Conservation (phyloP, 202 grass and related monocot genomes). For the Eragrostis tef region DNA sequence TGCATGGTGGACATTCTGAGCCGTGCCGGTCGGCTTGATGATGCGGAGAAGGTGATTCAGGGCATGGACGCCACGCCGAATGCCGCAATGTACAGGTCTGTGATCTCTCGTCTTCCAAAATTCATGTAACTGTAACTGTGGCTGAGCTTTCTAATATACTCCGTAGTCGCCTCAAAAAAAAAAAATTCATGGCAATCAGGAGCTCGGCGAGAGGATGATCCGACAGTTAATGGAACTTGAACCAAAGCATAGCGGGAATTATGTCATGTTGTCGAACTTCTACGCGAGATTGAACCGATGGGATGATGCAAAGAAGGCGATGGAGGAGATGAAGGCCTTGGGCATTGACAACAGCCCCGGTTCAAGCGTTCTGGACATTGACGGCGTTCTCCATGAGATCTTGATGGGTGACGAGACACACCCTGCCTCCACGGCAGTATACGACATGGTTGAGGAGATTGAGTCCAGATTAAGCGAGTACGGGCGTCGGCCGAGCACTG, state of each 20-base stretch:
- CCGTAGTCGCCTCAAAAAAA: too few relatives aligned
- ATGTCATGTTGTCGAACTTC: conserved; percentile 50
- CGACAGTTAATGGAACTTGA: conserved; percentile 20
- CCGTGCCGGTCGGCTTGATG: conserved; percentile 33
- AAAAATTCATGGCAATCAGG: conserved; percentile 40
- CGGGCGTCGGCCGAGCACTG: conserved; percentile 17
- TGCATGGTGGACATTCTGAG: conserved; percentile 54
- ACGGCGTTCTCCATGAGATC: conserved; percentile 56
- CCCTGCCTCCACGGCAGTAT: conserved; percentile 43
- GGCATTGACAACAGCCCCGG: conserved; percentile 57
- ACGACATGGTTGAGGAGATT: conserved; percentile 54
- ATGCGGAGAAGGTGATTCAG: conserved; percentile 37
- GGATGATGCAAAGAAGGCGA: conserved; percentile 47
- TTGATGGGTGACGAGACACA: conserved; percentile 59
- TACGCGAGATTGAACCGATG: conserved; percentile 38
- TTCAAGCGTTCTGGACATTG: conserved; percentile 49
- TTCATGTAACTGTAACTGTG: too few relatives aligned
- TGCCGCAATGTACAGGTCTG: conserved; percentile 42
- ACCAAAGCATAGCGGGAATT: conserved; percentile 53
- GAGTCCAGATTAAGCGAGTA: conserved; percentile 29
- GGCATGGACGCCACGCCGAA: conserved; percentile 33
- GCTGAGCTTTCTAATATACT: too few relatives aligned
- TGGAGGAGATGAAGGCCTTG: conserved; percentile 60
- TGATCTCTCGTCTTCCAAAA: too few relatives aligned
- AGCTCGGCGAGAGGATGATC: conserved; percentile 41